These are phyloP conservation scores for Cryptosporidium canis DNA, from an alignment of 169 alveolate species.

Conservation along the genomic window DNA sequence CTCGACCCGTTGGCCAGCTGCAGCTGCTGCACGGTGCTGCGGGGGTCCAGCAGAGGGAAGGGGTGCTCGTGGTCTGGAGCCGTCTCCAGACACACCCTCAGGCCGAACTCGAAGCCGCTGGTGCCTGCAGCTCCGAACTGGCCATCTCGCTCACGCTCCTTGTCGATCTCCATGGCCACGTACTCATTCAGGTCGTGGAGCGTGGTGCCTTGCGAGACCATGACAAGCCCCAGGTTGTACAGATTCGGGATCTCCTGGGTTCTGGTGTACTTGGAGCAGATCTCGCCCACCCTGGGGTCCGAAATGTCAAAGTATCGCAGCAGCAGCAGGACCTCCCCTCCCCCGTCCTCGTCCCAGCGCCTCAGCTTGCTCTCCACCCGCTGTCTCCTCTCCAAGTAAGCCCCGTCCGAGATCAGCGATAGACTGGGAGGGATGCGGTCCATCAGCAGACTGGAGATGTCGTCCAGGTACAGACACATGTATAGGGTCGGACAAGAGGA, in stretches of 20 bases:
- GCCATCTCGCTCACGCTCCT: constrained; percentile 1
- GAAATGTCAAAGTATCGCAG: constrained; percentile 58
- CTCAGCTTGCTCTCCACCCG: constrained; percentile 43
- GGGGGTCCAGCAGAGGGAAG: constrained; percentile 55
- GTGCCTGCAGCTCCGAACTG: background rate
- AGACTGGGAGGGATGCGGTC: constrained; percentile 2
- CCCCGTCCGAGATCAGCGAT: background rate
- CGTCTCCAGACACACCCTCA: constrained; percentile 43
- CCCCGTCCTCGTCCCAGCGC: background rate
- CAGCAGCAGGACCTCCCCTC: constrained; percentile 28
- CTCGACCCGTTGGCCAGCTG: constrained; percentile 38
- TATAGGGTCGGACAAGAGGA: constrained; percentile 65
- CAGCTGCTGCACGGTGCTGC: constrained; percentile 37
- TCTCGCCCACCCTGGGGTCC: constrained; percentile 4
- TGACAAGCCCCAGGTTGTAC: constrained; percentile 34
- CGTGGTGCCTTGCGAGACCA: constrained; percentile 38
- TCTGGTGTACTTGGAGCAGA: background rate
- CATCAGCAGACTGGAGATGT: background rate
- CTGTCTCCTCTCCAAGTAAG: constrained; percentile 38
- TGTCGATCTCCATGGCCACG: constrained; percentile 58
- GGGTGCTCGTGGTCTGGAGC: constrained; percentile 1
- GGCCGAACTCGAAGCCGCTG: background rate
- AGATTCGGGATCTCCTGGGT: constrained; percentile 10
- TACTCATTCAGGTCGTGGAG: constrained; percentile 45
- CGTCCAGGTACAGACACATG: constrained; percentile 45